A percentile compares a stretch with the other conserved stretches of the same genome.
Conservation (phyloP, 2,329 filamentous ascomycete genomes). For the Paecilomyces niveus region DNA sequence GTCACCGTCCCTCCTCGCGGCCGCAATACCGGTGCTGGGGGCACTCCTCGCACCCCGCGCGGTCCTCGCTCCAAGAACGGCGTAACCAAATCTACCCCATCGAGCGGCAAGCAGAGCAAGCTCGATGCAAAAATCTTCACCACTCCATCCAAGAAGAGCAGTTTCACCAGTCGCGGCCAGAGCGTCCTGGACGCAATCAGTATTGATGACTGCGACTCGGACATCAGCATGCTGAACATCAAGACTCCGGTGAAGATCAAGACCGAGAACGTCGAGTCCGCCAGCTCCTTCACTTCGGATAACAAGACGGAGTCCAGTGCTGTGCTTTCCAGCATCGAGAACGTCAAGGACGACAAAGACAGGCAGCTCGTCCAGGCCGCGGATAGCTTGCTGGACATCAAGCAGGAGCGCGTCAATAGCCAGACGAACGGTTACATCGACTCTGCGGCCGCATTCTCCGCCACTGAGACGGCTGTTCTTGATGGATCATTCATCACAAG, state of each 20-base stretch:
- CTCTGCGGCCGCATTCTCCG: neutral
- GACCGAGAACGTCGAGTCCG: neutral
- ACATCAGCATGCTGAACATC: neutral
- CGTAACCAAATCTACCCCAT: constrained; percentile 8
- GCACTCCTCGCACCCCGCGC: constrained; percentile 10
- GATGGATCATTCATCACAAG: neutral
- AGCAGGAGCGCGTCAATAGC: neutral
- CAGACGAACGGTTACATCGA: constrained; percentile 1
- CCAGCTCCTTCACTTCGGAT: neutral
- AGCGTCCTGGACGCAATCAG: neutral
- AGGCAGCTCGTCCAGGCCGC: constrained; percentile 57
- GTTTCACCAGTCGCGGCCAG: neutral
- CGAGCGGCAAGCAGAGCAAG: neutral
- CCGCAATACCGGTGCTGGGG: constrained; percentile 1
- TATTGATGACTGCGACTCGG: neutral
- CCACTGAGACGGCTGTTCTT: neutral
- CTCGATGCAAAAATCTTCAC: neutral
- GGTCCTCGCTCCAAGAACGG: constrained; percentile 9
- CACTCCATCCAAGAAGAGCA: neutral
- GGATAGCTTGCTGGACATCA: constrained; percentile 44
- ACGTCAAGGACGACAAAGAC: neutral
- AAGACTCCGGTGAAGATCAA: neutral
- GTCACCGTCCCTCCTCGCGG: constrained; percentile 7
- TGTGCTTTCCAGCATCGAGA: neutral
- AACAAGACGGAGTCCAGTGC: neutral